phyloP scores from a whole-genome alignment of 179 eudicot genomes.

The Monotropa hypopitys region DNA sequence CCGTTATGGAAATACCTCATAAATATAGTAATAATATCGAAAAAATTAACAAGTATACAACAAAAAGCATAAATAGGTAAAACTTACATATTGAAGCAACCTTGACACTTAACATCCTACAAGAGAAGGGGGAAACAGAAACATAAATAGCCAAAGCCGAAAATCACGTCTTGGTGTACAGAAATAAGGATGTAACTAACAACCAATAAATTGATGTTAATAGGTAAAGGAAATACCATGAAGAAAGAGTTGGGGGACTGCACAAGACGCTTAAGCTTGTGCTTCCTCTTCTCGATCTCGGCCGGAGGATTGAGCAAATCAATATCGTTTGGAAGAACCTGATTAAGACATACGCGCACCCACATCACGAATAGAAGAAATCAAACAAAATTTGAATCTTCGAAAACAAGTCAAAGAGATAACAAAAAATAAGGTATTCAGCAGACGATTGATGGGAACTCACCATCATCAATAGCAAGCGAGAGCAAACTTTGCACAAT shows the following conservation, averaged over 20 bases:
- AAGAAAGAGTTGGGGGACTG: slow-evolving; percentile 4
- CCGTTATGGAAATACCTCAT: neutral
- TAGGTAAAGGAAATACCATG: neutral
- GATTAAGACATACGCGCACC: neutral
- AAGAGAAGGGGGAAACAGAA: neutral
- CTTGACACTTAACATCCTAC: neutral
- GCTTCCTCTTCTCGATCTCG: slow-evolving; percentile 1
- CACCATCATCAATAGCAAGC: neutral
- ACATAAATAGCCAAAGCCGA: too few species aligned
- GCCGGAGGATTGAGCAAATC: slow-evolving; percentile 3
- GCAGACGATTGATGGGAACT: neutral
- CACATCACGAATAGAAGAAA: neutral
- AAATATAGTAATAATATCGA: neutral
- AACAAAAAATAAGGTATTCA: neutral
- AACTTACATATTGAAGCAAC: slow-evolving; percentile 4
- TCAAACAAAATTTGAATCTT: neutral
- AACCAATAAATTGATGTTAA: neutral
- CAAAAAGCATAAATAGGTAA: neutral
- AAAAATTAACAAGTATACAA: neutral
- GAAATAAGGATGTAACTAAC: too few species aligned
- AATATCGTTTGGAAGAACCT: slow-evolving; percentile 1
- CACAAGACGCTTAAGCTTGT: slow-evolving; percentile 4
- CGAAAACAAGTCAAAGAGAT: neutral
- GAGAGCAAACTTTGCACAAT: neutral
- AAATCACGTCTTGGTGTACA: neutral